Evolutionary conservation across 2,329 filamentous ascomycete species (phyloP).

Genomic region (Davidsoniella australis): DNA sequence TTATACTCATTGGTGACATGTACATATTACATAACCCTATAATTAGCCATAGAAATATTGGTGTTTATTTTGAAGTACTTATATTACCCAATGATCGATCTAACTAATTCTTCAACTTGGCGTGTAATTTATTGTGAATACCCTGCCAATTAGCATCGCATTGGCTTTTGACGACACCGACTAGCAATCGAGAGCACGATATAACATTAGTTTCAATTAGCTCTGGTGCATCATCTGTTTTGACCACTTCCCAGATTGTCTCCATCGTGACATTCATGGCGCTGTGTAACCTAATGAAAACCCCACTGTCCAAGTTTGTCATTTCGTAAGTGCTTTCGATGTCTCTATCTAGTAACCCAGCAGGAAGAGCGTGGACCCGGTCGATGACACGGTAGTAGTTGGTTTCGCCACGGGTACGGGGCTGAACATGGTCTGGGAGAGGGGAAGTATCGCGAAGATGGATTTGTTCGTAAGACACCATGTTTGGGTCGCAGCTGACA

Average conservation of each 20-base stretch:
- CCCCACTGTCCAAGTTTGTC: constrained; percentile 29
- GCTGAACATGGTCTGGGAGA: constrained; percentile 12
- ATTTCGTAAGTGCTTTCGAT: constrained; percentile 38
- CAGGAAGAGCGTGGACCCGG: constrained; percentile 33
- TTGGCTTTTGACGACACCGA: constrained; percentile 31
- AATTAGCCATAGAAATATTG: too few relatives aligned
- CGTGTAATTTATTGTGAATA: constrained; percentile 24
- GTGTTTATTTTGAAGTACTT: too few relatives aligned
- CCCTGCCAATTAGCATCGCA: constrained; percentile 33
- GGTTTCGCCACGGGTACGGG: constrained; percentile 15
- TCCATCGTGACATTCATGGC: constrained; percentile 36
- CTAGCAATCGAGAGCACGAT: constrained; percentile 30
- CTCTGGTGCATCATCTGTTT: constrained; percentile 19
- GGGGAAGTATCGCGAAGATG: constrained; percentile 16
- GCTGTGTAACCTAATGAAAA: constrained; percentile 34
- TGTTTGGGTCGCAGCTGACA: constrained; percentile 35
- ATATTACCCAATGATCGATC: background rate
- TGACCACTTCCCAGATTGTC: constrained; percentile 29
- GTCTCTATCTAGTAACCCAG: constrained; percentile 36
- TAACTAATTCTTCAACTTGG: background rate
- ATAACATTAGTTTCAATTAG: constrained; percentile 34
- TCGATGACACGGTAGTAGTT: constrained; percentile 31
- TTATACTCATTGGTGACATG: too few relatives aligned
- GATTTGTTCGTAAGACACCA: constrained; percentile 26
- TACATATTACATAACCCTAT: too few relatives aligned